Evolutionary conservation across 305 asterid species (phyloP).

Genomic region (Rubia tinctorum): DNA sequence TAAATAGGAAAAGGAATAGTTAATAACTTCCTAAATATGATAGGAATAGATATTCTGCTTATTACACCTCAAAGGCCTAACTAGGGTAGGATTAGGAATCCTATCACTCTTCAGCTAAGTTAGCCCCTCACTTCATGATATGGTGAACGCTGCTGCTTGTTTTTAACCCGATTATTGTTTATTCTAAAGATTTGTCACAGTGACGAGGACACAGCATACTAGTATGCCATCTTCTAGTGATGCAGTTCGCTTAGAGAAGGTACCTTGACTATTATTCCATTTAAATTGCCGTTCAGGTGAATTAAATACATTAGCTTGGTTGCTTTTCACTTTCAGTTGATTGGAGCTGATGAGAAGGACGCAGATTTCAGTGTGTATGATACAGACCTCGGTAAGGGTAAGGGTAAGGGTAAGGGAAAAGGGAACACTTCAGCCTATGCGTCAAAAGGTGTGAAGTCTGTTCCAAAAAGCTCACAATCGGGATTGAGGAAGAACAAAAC

Average conservation of each 20-base stretch:
- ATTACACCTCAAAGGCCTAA: no score
- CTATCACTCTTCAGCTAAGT: no score
- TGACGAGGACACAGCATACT: constrained; percentile 63
- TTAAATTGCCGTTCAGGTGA: not conserved
- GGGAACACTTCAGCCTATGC: constrained; percentile 25
- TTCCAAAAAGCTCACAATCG: constrained; percentile 28
- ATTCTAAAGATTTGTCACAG: constrained; percentile 74
- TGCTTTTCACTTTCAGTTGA: constrained; percentile 51
- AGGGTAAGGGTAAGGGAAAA: no score
- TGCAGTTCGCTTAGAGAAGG: constrained; percentile 77
- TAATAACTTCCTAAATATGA: no score
- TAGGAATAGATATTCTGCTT: no score
- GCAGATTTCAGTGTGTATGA: constrained; percentile 50
- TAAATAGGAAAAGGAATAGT: no score
- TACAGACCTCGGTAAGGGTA: constrained; percentile 25
- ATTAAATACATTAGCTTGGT: constrained; percentile 4
- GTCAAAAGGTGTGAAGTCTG: constrained; percentile 26
- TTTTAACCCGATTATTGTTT: constrained; percentile 14
- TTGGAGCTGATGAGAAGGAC: constrained; percentile 64
- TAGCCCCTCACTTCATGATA: not conserved
- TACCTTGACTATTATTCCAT: constrained; percentile 16
- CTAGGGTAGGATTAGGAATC: no score
- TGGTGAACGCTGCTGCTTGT: not conserved
- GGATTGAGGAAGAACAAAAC: constrained; percentile 40
- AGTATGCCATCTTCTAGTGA: constrained; percentile 80